Base-by-base conservation (phyloP, 371 early-diverging fungal genomes). In the Mucor mucedo region DNA sequence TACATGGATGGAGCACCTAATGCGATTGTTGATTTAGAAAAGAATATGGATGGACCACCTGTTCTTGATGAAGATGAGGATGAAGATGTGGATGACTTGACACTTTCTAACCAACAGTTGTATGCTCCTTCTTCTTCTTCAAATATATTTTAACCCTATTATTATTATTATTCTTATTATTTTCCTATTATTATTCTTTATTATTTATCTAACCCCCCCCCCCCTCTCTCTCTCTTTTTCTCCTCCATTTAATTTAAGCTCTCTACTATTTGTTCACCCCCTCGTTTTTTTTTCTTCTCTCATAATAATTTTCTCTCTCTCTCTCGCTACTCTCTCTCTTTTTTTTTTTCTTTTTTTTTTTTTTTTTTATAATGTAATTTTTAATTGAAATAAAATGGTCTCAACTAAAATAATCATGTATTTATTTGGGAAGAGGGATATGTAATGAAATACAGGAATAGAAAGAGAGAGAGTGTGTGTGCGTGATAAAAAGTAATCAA, bases 1-100 rank as follows among this genome's bases (percentile, higher is more conserved):
- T 85, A 80, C 52, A 76, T 76, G 61, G 72, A 78, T 55, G 75
- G 77, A 21, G 85, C 82, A 16, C 85, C 85, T 0, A 65, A 77
- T 58, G 76, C 75, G 8, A 80, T 85, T 55, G 83, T 80, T 6
- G 78, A 78, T 33, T 62, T 83, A 28, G 85, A 85, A 66, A 68
- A 75, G 53, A 64, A 72, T 56, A 61, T 75, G 54, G 70, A 76
- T 52, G 75, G 78, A 14, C 74, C 74, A 52, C 72, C 68, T 48
- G 71, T 79, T 8, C 52, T 79, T 16, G 80, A 76, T 52, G 80
- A 80, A 60, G 73, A 70, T 47, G 78, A 75, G 16, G 75, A 75
- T 38, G 80, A 77, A 35, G 78, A 78, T n/a, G 71, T 79, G 0
- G 71, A 78, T 55, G 79, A 79, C 30, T 40, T 79, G 28, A 56